Evolutionary conservation across 805 yeast species (phyloP).

Genomic region (Jamesozyma jinghongensis): DNA sequence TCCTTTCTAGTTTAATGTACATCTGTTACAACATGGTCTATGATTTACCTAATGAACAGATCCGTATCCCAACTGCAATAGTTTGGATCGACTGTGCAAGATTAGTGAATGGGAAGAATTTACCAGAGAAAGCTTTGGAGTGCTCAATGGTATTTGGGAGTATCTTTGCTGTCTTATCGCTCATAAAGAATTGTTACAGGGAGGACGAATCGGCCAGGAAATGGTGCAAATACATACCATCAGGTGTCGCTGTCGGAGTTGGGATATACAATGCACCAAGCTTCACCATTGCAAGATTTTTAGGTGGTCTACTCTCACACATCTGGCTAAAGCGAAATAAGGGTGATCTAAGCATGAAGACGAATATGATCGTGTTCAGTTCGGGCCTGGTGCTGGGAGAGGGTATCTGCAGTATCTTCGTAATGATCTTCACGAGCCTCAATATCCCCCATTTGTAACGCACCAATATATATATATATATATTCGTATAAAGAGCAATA

Average conservation of each 20-base stretch:
- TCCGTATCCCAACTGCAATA: slow-evolving; percentile 88
- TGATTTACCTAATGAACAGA: slow-evolving; percentile 71
- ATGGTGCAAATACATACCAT: slow-evolving; percentile 54
- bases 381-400: slow-evolving; percentile 92
- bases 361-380: slow-evolving; percentile 76
- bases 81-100: slow-evolving; percentile 97
- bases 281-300: slow-evolving; percentile 84
- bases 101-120: slow-evolving; percentile 79
- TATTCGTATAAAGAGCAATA: background rate
- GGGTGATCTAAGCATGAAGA: slow-evolving; percentile 41
- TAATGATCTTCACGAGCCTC: slow-evolving; percentile 67
- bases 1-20: slow-evolving; percentile 76
- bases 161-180: slow-evolving; percentile 58
- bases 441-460: slow-evolving; percentile 47
- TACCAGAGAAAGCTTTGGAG: slow-evolving; percentile 68
- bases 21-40: slow-evolving; percentile 72
- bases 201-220: slow-evolving; percentile 33
- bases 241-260: slow-evolving; percentile 95
- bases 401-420: slow-evolving; percentile 76
- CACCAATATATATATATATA: background rate
- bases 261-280: slow-evolving; percentile 93
- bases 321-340: slow-evolving; percentile 41
- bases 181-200: slow-evolving; percentile 50
- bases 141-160: slow-evolving; percentile 55
- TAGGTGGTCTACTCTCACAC: slow-evolving; percentile 72